Base-by-base conservation (phyloP, 306 rosid genomes). In the Alnus rubra region DNA sequence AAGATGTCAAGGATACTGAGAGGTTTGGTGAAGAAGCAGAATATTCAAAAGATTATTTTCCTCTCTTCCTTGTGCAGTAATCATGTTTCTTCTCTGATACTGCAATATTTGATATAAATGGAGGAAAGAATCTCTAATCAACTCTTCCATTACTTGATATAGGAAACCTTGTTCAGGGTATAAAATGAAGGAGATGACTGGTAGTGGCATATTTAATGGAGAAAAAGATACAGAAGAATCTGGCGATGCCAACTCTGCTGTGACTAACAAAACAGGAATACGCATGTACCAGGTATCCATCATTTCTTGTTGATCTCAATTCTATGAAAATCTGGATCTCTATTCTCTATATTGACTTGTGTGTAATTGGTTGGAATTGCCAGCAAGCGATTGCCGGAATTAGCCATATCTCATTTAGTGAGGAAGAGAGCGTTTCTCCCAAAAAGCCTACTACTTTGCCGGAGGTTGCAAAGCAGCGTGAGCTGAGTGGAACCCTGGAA, bases 381-480 rank as follows among this genome's bases (percentile, higher is more conserved):
- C 85, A 95, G 99, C 99, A 95, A 93, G 80, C 97, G 4, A 47
- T 89, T 74, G 87, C 88, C 10, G 99, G 99, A 76, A 93, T 95
- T 69, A 95, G 99, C 80, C 98, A 95, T 81, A 95, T 95, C 82
- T 93, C 99, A 69, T 95, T 95, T 71, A 90, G 91, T 0, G 99
- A 95, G 65, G 98, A 93, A 75, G 98, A 88, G 35, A 60, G 86
- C 62, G 54, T 93, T 78, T 86, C 98, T 70, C 97, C 97, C 1
- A 95, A 89, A 78, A 93, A 90, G 86, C 97, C 98, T 37, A 59
- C 88, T 39, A 75, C 90, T 47, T 49, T 91, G 74, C 89, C 98
- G 2, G 99, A 95, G 93, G 97, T 91, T 64, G 99, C 99, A 62
- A 95, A 95, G 91, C 98, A 91, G 84, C 99, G 99, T 4, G 99